These are phyloP conservation scores for Hypomontagnella submonticulosa DNA, from an alignment of 495 filamentous ascomycete genomes.

Conservation along the genomic window DNA sequence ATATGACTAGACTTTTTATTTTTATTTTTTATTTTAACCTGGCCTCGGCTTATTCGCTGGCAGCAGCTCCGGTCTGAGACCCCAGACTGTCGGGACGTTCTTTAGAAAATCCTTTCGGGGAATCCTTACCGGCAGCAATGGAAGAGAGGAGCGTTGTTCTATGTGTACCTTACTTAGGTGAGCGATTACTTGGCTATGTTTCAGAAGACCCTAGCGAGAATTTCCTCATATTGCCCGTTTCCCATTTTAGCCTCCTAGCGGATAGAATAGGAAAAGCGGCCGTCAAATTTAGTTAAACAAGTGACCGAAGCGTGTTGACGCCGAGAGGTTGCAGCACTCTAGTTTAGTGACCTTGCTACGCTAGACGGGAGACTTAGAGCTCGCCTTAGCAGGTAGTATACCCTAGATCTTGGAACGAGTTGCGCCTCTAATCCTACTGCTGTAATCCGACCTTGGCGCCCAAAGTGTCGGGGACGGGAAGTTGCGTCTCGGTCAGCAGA, in stretches of 20 bases:
- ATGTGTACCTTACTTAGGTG: conserved; percentile 20
- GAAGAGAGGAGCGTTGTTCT: conserved; percentile 6
- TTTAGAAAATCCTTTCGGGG: conserved; percentile 28
- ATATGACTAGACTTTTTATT: conserved; percentile 23
- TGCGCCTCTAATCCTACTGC: conserved; percentile 28
- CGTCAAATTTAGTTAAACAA: conserved; percentile 22
- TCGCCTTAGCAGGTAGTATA: conserved; percentile 5
- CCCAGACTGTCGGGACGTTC: conserved; percentile 35
- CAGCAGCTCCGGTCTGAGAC: conserved; percentile 25
- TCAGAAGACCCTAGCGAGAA: conserved; percentile 39
- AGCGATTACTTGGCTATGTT: conserved; percentile 27
- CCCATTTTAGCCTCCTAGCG: conserved; percentile 17
- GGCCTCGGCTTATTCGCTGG: conserved; percentile 23
- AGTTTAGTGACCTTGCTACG: conserved; percentile 26
- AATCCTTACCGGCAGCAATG: conserved; percentile 26
- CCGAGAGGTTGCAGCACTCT: conserved; percentile 29
- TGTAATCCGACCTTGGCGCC: conserved; percentile 36
- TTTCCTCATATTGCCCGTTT: conserved; percentile 29
- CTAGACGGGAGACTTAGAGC: conserved; percentile 1
- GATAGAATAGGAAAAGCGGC: conserved; percentile 29
- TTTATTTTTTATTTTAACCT: no score
- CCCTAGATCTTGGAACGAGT: conserved; percentile 42
- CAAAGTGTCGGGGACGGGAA: conserved; percentile 38
- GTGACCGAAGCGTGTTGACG: conserved; percentile 3
- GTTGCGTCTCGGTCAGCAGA: conserved; percentile 28